phyloP scores from a whole-genome alignment of 2,329 filamentous ascomycete genomes.

The Metarhizium anisopliae region DNA sequence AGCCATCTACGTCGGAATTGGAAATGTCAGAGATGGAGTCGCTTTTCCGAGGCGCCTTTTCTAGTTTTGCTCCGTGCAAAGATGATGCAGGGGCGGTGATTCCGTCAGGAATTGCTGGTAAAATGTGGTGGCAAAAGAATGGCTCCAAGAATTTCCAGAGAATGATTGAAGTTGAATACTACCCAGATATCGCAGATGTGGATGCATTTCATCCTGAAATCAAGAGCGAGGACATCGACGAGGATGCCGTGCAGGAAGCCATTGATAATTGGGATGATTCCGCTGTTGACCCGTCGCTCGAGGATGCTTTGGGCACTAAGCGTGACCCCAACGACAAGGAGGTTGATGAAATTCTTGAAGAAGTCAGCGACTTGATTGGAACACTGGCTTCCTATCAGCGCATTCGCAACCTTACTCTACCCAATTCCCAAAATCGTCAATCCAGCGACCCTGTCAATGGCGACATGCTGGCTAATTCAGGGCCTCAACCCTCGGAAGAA shows the following conservation, averaged over 20 bases:
- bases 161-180: slow-evolving; percentile 46
- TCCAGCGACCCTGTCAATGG: slow-evolving; percentile 54
- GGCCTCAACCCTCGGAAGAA: slow-evolving; percentile 56
- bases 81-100: slow-evolving; percentile 66
- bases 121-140: slow-evolving; percentile 68
- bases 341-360: slow-evolving; percentile 59
- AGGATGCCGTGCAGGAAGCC: slow-evolving; percentile 41
- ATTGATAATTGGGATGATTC: slow-evolving; percentile 51
- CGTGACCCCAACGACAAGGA: slow-evolving; percentile 55
- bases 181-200: slow-evolving; percentile 29
- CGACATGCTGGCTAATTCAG: slow-evolving; percentile 60
- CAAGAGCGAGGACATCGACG: slow-evolving; percentile 36
- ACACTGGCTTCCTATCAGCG: slow-evolving; percentile 71
- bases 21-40: slow-evolving; percentile 62
- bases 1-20: slow-evolving; percentile 45
- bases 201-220: slow-evolving; percentile 23
- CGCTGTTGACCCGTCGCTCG: slow-evolving; percentile 48
- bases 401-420: slow-evolving; percentile 63
- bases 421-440: slow-evolving; percentile 52
- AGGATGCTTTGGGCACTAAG: slow-evolving; percentile 42
- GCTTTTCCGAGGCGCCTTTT: slow-evolving; percentile 68
- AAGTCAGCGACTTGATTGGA: slow-evolving; percentile 68
- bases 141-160: slow-evolving; percentile 59
- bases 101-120: slow-evolving; percentile 56
- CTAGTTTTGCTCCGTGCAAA: slow-evolving; percentile 67